A percentile compares a stretch with the other conserved stretches of the same genome.
Conservation (phyloP, 768 basidiomycete species). For the Tulasnella calospora region DNA sequence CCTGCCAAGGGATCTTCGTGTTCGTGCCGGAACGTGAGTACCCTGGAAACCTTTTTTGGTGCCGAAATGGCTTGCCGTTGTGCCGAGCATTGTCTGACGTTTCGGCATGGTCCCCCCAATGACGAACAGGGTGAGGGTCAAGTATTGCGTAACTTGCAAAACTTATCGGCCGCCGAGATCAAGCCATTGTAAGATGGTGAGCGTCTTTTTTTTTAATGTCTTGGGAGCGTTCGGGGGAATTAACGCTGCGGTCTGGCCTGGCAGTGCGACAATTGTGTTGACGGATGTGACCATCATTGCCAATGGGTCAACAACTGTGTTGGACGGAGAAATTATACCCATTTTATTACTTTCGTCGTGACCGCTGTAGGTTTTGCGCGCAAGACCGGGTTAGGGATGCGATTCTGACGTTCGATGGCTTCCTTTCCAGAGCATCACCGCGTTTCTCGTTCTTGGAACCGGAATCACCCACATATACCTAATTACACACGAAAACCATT, state of each 20-base stretch:
- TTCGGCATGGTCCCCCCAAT: neutral
- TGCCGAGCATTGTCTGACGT: neutral
- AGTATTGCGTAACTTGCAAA: conserved; percentile 90
- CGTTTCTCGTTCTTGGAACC: conserved; percentile 72
- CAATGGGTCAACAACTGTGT: conserved; percentile 95
- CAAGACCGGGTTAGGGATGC: neutral
- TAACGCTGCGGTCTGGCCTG: neutral
- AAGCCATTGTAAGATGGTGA: conserved; percentile 91
- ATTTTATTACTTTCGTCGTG: conserved; percentile 83
- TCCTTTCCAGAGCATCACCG: conserved; percentile 55
- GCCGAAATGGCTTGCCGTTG: neutral
- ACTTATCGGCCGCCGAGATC: conserved; percentile 91
- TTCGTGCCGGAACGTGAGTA: conserved; percentile 70
- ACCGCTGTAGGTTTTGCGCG: conserved; percentile 53
- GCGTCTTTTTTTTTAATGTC: conserved; percentile 23
- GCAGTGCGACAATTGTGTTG: conserved; percentile 96
- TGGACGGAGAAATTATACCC: conserved; percentile 88
- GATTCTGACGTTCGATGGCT: neutral
- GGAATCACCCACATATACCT: conserved; percentile 76
- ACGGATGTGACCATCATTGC: conserved; percentile 89
- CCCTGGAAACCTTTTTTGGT: neutral
- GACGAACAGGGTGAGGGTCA: conserved; percentile 68
- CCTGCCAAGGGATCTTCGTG: conserved; percentile 73
- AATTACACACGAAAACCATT: conserved; percentile 49
- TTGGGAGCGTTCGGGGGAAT: neutral